These are phyloP conservation scores for Lichtheimia corymbifera DNA, from an alignment of 371 early-diverging fungal species.

Conservation along the genomic window DNA sequence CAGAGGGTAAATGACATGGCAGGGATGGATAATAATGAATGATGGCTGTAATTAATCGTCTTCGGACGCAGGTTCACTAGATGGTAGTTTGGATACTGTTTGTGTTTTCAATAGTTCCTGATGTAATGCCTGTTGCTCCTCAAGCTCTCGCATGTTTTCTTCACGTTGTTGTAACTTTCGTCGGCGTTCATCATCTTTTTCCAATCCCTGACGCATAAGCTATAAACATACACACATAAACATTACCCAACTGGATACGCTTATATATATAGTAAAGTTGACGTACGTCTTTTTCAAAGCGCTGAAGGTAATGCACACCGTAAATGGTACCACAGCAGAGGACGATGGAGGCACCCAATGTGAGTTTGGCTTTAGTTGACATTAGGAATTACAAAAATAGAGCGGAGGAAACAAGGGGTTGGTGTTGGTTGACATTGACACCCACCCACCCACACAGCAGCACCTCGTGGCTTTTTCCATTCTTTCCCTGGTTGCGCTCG, in stretches of 20 bases:
- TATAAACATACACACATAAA: conserved; percentile 2
- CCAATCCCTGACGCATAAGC: conserved; percentile 35
- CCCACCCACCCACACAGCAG: neutral
- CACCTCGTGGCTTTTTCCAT: conserved; percentile 1
- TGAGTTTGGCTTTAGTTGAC: conserved; percentile 48
- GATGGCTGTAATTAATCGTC: conserved; percentile 17
- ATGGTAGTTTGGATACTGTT: conserved; percentile 32
- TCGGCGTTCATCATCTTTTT: conserved; percentile 42
- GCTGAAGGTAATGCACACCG: conserved; percentile 54
- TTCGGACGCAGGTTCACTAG: conserved; percentile 36
- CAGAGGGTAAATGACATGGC: too few species aligned
- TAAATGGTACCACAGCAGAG: conserved; percentile 46
- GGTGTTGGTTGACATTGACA: too few species aligned
- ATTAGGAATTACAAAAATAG: conserved; percentile 12
- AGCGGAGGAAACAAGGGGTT: neutral
- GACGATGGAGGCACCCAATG: conserved; percentile 45
- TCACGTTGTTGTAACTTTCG: conserved; percentile 38
- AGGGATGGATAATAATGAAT: too few species aligned
- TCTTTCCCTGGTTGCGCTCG: neutral
- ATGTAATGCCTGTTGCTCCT: conserved; percentile 49
- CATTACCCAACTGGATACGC: too few species aligned
- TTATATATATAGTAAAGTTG: too few species aligned
- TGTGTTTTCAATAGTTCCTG: conserved; percentile 47
- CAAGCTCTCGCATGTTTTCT: conserved; percentile 45
- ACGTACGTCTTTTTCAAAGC: conserved; percentile 47